Evolutionary conservation across 2,329 filamentous ascomycete genomes (phyloP), one percentile per base, ranked within the genome.

Genomic region (Polychaeton citri): DNA sequence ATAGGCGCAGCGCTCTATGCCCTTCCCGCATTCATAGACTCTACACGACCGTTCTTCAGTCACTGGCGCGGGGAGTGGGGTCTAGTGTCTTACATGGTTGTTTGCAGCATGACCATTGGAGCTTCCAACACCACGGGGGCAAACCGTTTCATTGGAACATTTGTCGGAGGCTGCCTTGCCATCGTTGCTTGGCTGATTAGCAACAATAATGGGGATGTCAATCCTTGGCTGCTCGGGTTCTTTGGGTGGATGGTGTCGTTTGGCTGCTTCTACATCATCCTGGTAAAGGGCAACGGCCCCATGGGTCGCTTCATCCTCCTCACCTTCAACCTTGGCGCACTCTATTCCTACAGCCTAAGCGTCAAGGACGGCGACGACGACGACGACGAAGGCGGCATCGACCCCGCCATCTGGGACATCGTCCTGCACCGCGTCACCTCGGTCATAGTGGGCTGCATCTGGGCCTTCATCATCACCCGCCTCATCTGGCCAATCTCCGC

Each of bases 21-120:
- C 13, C 74, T 90, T 57, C 82, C 92, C 47, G 80, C 90, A 2
- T 98, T 94, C 51, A 71, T 95, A 21, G 72, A 77, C 1, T 64
- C 71, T 6, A 93, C 86, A 2, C 69, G 86, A 35, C 81, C 82
- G 0, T 70, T 81, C 15, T 98, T 95, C 55, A 71, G 76, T 35
- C 79, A 80, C 50, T 96, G 87, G 85, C 72, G 88, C 55, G 88
- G 88, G 19, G 90, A 98, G 67, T 98, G 90, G 90, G 90, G 90
- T 16, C 68, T 98, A 2, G 60, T 98, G 37, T 94, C 86, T 0
- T 96, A 94, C 64, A 96, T 96, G 88, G 77, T 96, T 53, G 90
- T 98, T 17, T 93, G 87, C 54, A 86, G 83, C 24, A 96, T 95
- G 86, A 98, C 88, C 0, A 88, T 95, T 16, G 90, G 90, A 19